Evolutionary conservation across 1,139 yeast species (phyloP).

Genomic region (Debaryomyces subglobosus): DNA sequence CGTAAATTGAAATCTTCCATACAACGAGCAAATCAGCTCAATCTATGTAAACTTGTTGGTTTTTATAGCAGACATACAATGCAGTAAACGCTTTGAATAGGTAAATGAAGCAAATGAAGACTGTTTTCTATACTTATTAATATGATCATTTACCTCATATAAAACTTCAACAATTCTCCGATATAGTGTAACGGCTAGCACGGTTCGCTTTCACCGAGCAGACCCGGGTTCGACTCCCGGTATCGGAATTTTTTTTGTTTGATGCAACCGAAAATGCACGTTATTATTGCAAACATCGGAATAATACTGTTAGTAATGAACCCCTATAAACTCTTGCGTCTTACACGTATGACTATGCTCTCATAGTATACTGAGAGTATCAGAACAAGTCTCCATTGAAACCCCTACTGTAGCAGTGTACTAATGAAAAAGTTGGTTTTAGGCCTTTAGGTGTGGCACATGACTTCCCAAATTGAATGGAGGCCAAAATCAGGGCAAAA

Average conservation of each 20-base stretch:
- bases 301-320: too few species aligned
- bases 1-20: background rate
- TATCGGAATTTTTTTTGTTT: conserved; percentile 52
- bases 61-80: too few species aligned
- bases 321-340: too few species aligned
- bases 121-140: background rate
- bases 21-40: too few species aligned
- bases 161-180: conserved; percentile 38
- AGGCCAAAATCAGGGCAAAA: background rate
- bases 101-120: too few species aligned
- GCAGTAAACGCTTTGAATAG: too few species aligned
- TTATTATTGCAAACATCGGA: background rate
- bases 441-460: background rate
- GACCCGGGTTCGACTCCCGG: conserved; percentile 86
- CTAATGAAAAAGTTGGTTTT: background rate
- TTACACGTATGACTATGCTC: background rate
- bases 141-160: background rate
- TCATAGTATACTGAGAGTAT: background rate
- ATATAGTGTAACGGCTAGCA: conserved; percentile 82
- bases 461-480: background rate
- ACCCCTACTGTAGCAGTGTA: background rate
- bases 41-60: too few species aligned
- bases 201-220: conserved; percentile 85
- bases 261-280: background rate
- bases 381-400: background rate